Evolutionary conservation across 2,329 filamentous ascomycete species (phyloP).

Genomic region (Fusarium sp.): DNA sequence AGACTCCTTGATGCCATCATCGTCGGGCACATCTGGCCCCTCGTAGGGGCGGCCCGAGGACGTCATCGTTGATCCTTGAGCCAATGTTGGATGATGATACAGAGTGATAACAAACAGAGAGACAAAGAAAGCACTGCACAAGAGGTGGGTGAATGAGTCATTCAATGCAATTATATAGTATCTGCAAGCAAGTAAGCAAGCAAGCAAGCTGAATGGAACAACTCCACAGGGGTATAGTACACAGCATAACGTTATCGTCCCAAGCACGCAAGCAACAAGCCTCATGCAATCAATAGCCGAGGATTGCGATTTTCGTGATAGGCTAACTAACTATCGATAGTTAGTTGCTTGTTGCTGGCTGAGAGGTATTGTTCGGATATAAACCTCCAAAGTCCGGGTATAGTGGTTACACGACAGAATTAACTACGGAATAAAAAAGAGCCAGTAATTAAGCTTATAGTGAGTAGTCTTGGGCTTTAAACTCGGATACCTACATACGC

Average conservation of each 20-base stretch:
- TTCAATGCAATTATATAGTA: background rate
- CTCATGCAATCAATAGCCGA: background rate
- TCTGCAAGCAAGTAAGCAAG: slow-evolving; percentile 1
- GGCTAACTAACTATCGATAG: too few relatives aligned
- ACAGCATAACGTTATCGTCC: too few relatives aligned
- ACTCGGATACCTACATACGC: too few relatives aligned
- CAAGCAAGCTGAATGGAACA: background rate
- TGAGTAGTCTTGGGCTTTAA: too few relatives aligned
- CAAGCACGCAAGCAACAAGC: slow-evolving; percentile 22
- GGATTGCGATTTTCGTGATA: slow-evolving; percentile 1
- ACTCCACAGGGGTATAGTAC: too few relatives aligned
- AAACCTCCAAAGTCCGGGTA: slow-evolving; percentile 10
- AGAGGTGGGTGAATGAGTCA: background rate
- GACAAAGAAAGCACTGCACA: background rate
- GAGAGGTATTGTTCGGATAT: slow-evolving; percentile 19
- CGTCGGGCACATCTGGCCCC: background rate
- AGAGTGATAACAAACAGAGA: background rate
- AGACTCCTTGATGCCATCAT: slow-evolving; percentile 25
- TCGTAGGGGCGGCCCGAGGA: slow-evolving; percentile 10
- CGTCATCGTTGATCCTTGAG: slow-evolving; percentile 16
- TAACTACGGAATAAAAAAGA: too few relatives aligned
- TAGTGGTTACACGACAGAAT: background rate
- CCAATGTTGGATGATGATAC: background rate
- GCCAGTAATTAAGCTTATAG: too few relatives aligned
- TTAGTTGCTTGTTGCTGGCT: too few relatives aligned